Evolutionary conservation across 108 stramenopile genomes (phyloP).

Genomic region (Cylindrotheca fusiformis): DNA sequence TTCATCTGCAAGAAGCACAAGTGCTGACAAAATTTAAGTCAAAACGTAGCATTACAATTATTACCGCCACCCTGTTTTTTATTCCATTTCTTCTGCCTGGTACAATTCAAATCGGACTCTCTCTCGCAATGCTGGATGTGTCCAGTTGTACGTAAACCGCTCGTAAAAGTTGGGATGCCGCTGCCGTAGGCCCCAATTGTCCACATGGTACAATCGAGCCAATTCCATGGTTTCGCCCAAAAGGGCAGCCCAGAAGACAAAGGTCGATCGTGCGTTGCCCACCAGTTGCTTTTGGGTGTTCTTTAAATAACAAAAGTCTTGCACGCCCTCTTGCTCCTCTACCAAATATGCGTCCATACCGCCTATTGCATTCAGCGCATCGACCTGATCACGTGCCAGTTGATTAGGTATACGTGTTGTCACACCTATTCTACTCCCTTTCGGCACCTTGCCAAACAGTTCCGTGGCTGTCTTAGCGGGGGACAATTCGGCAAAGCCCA

Average conservation of each 20-base stretch:
- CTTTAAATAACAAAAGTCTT: conserved; percentile 71
- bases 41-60: background rate
- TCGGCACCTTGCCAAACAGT: conserved; percentile 46
- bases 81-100: conserved; percentile 11
- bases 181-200: conserved; percentile 12
- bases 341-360: conserved; percentile 45
- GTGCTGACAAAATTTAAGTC: background rate
- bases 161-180: conserved; percentile 17
- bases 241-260: conserved; percentile 38
- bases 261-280: conserved; percentile 46
- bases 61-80: background rate
- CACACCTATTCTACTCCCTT: conserved; percentile 5
- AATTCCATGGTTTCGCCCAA: conserved; percentile 35
- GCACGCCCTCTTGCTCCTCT: conserved; percentile 25
- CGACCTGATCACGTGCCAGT: conserved; percentile 17
- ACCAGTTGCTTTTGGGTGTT: conserved; percentile 43
- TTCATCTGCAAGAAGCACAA: too few species aligned
- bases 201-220: conserved; percentile 33
- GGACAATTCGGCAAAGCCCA: conserved; percentile 57
- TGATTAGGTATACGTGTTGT: conserved; percentile 11
- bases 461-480: conserved; percentile 32
- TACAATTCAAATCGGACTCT: conserved; percentile 26
- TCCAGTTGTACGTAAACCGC: conserved; percentile 22
- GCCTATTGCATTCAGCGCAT: conserved; percentile 30
- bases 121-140: conserved; percentile 15